These are phyloP conservation scores for Saccharomycopsis capsularis DNA, from an alignment of 805 yeast species.

Conservation along the genomic window DNA sequence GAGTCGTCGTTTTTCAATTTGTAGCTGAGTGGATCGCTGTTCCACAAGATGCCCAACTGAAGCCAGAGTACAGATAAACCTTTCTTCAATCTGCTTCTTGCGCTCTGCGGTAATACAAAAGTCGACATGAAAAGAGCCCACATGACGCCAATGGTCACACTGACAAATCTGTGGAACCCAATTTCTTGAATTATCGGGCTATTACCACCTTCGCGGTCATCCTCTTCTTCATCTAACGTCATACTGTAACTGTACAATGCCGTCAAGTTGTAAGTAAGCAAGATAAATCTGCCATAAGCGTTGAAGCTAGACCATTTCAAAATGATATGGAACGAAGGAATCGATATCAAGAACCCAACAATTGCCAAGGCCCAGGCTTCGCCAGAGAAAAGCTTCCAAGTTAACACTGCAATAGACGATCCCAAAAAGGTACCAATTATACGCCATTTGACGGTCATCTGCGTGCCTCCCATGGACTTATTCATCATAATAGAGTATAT, in stretches of 20 bases:
- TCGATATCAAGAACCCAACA: conserved; percentile 35
- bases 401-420: conserved; percentile 49
- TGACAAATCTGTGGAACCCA: conserved; percentile 69
- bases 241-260: conserved; percentile 69
- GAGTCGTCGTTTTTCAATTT: conserved; percentile 14
- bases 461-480: conserved; percentile 77
- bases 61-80: conserved; percentile 70
- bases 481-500: conserved; percentile 80
- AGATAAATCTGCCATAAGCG: conserved; percentile 62
- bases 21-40: conserved; percentile 58
- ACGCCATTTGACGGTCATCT: conserved; percentile 69
- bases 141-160: conserved; percentile 64
- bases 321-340: conserved; percentile 46
- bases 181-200: conserved; percentile 63
- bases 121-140: conserved; percentile 73
- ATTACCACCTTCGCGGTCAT: conserved; percentile 58
- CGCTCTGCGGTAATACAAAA: conserved; percentile 65
- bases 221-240: conserved; percentile 49
- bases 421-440: conserved; percentile 72
- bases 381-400: conserved; percentile 55
- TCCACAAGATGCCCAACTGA: conserved; percentile 76
- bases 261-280: conserved; percentile 71
- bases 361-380: conserved; percentile 46
- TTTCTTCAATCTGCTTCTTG: conserved; percentile 57
- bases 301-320: conserved; percentile 54